Evolutionary conservation across 2,329 filamentous ascomycete genomes (phyloP).

Genomic region (Alternaria sp.): DNA sequence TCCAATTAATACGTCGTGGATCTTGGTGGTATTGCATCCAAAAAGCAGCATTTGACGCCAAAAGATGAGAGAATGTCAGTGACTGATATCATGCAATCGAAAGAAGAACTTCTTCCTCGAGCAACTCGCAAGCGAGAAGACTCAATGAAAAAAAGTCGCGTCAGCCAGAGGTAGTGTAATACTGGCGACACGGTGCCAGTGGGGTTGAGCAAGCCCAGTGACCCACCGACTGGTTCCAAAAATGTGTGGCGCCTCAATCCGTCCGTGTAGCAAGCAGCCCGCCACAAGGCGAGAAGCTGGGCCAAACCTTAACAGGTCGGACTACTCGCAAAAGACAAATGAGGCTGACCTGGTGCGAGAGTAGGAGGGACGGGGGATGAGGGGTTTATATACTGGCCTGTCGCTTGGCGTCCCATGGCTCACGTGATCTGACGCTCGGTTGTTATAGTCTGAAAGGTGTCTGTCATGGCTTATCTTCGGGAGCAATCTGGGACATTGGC

Average conservation of each 20-base stretch:
- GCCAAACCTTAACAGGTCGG: too few species aligned
- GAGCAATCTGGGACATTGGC: not conserved
- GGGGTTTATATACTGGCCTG: not conserved
- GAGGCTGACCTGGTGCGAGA: not conserved
- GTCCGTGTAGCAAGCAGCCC: too few species aligned
- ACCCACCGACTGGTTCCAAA: conserved; percentile 15
- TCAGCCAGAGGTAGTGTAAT: conserved; percentile 22
- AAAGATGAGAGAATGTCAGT: not conserved
- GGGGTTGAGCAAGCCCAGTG: conserved; percentile 21
- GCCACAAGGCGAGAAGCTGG: too few species aligned
- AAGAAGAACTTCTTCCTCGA: conserved; percentile 24
- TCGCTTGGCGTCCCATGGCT: not conserved
- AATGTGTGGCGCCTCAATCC: not conserved
- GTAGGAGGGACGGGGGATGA: not conserved
- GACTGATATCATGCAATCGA: not conserved
- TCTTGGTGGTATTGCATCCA: not conserved
- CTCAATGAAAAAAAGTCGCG: conserved; percentile 32
- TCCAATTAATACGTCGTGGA: not conserved
- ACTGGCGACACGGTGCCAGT: conserved; percentile 21
- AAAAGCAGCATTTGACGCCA: not conserved
- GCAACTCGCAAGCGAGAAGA: conserved; percentile 22
- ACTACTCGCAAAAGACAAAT: too few species aligned
- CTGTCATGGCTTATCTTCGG: not conserved
- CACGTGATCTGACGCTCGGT: not conserved
- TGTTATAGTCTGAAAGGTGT: not conserved